phyloP scores from a whole-genome alignment of 208 protist genomes.

The Blechomonas ayalai region DNA sequence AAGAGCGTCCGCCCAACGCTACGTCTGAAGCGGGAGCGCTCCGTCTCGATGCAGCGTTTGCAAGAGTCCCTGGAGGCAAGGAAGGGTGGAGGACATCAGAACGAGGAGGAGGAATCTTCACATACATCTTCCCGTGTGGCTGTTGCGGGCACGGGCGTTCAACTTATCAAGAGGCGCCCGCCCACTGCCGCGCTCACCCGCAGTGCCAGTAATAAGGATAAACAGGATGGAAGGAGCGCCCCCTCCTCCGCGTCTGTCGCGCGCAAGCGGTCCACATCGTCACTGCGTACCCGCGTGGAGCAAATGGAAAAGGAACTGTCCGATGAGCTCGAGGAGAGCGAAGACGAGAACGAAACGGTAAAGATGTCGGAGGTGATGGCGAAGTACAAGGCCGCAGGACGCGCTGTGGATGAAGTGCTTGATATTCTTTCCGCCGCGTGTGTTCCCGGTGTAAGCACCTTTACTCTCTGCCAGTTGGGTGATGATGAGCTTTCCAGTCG shows the following conservation, averaged over 20 bases:
- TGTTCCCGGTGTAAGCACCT: slow-evolving; percentile 70
- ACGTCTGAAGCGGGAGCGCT: slow-evolving; percentile 48
- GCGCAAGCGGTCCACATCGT: slow-evolving; percentile 18
- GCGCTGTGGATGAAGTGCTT: slow-evolving; percentile 90
- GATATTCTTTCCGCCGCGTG: slow-evolving; percentile 52
- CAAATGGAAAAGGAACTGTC: slow-evolving; percentile 45
- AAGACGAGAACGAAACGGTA: slow-evolving; percentile 72
- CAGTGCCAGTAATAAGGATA: no score
- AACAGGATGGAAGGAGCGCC: background rate
- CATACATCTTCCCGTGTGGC: no score
- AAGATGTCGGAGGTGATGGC: slow-evolving; percentile 88
- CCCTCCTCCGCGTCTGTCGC: background rate
- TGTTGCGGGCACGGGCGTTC: no score
- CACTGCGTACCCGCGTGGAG: slow-evolving; percentile 45
- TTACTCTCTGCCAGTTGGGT: slow-evolving; percentile 57
- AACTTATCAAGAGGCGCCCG: no score
- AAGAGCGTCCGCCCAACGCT: slow-evolving; percentile 72
- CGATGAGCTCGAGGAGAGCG: slow-evolving; percentile 53
- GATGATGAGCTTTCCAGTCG: slow-evolving; percentile 43
- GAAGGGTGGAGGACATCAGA: no score
- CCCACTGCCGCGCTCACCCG: no score
- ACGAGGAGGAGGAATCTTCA: no score
- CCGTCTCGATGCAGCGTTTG: slow-evolving; percentile 11
- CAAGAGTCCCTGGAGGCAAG: slow-evolving; percentile 2
- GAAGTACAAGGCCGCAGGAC: slow-evolving; percentile 93